These are phyloP conservation scores for Lipomyces starkeyi DNA, from an alignment of 805 yeast species.

Conservation along the genomic window DNA sequence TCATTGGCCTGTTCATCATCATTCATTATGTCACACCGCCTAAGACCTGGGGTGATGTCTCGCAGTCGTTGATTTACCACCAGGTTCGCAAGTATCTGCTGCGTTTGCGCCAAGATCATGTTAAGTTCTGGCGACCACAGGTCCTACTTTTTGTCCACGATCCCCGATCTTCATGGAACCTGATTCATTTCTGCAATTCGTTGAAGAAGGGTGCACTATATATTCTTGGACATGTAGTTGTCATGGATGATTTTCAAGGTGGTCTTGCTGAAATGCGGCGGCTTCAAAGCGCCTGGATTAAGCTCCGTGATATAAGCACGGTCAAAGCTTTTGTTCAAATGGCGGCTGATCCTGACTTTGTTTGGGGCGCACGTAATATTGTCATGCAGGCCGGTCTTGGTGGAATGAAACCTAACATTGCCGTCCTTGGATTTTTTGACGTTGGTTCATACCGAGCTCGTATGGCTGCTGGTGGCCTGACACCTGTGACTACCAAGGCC, in stretches of 20 bases:
- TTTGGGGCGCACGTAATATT: slow-evolving; percentile 96
- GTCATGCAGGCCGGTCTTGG: slow-evolving; percentile 96
- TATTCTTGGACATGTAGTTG: slow-evolving; percentile 88
- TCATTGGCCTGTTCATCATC: slow-evolving; percentile 68
- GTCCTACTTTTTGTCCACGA: slow-evolving; percentile 85
- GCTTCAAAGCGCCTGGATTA: slow-evolving; percentile 82
- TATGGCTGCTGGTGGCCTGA: slow-evolving; percentile 4
- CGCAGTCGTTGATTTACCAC: slow-evolving; percentile 92
- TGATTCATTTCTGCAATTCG: slow-evolving; percentile 91
- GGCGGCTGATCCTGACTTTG: slow-evolving; percentile 81
- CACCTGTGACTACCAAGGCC: slow-evolving; percentile 24
- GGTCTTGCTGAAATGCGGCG: slow-evolving; percentile 70
- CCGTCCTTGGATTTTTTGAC: slow-evolving; percentile 89
- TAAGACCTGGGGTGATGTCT: slow-evolving; percentile 97
- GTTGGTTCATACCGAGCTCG: slow-evolving; percentile 20
- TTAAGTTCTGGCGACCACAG: slow-evolving; percentile 98
- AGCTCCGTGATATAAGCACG: slow-evolving; percentile 74
- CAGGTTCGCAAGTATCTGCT: slow-evolving; percentile 92
- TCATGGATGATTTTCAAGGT: slow-evolving; percentile 64
- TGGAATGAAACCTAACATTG: slow-evolving; percentile 96
- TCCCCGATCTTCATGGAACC: slow-evolving; percentile 89
- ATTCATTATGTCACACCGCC: slow-evolving; percentile 95
- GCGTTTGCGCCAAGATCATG: slow-evolving; percentile 85
- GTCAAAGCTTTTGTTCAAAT: slow-evolving; percentile 95
- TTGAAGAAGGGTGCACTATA: slow-evolving; percentile 95